Conservation (phyloP, 2,329 filamentous ascomycete species). For the Colletotrichum somersetense region DNA sequence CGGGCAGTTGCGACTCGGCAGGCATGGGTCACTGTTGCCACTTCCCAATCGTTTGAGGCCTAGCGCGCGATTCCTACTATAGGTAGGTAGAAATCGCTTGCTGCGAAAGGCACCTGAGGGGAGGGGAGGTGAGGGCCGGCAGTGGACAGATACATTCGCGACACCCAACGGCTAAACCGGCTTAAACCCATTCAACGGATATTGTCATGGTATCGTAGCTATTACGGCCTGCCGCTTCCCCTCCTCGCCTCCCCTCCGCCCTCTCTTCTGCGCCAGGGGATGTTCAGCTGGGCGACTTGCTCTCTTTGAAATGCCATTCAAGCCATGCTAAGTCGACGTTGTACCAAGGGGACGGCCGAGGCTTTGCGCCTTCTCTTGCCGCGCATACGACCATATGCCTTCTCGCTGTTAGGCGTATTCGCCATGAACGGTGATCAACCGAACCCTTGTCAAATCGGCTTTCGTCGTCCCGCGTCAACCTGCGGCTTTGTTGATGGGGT, state of each 20-base stretch:
- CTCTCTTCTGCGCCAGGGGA: not conserved
- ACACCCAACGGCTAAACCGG: not conserved
- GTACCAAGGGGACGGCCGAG: not conserved
- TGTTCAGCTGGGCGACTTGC: constrained; percentile 1
- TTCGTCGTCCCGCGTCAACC: not conserved
- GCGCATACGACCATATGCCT: not conserved
- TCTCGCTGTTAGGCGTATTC: not conserved
- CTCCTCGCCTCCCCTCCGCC: too few relatives aligned
- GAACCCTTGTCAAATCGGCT: not conserved
- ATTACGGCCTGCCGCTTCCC: not conserved
- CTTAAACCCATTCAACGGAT: not conserved
- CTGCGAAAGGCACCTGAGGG: not conserved
- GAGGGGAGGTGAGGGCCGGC: not conserved
- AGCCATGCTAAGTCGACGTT: constrained; percentile 24
- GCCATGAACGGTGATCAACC: not conserved
- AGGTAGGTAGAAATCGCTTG: not conserved
- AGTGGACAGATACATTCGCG: not conserved
- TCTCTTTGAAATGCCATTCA: constrained; percentile 13
- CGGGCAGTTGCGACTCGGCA: not conserved
- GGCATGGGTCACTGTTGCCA: constrained; percentile 3
- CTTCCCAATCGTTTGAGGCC: not conserved
- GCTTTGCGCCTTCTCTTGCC: not conserved
- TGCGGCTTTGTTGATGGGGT: not conserved
- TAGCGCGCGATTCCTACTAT: constrained; percentile 9
- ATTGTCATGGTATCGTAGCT: constrained; percentile 4